These are phyloP conservation scores for Chaetomium fimeti DNA, from an alignment of 495 filamentous ascomycete species.

Conservation along the genomic window DNA sequence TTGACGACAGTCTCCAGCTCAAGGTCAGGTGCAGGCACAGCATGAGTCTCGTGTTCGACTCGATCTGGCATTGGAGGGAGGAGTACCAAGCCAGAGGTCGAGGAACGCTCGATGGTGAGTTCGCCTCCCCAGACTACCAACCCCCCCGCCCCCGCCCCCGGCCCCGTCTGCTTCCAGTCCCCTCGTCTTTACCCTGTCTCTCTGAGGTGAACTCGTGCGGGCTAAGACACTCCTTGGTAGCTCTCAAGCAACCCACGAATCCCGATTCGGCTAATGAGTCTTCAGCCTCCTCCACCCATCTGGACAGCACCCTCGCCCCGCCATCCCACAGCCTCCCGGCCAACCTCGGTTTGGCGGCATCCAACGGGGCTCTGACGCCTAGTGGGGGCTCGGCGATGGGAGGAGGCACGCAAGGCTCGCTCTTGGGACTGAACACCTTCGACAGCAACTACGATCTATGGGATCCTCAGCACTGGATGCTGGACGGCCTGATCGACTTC, in stretches of 20 bases:
- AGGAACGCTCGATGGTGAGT: constrained; percentile 75
- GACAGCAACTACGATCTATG: constrained; percentile 77
- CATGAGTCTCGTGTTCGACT: constrained; percentile 90
- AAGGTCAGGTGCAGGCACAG: constrained; percentile 88
- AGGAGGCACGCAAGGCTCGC: constrained; percentile 40
- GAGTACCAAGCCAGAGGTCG: constrained; percentile 75
- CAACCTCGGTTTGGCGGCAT: constrained; percentile 33
- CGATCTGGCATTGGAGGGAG: constrained; percentile 90
- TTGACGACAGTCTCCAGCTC: constrained; percentile 75
- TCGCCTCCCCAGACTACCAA: neutral
- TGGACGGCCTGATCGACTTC: constrained; percentile 80
- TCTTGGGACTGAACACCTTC: constrained; percentile 50
- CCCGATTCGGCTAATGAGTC: constrained; percentile 75
- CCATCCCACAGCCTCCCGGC: constrained; percentile 38
- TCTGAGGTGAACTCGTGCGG: constrained; percentile 29
- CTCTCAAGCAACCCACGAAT: constrained; percentile 83
- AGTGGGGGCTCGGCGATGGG: constrained; percentile 44
- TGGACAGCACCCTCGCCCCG: constrained; percentile 54
- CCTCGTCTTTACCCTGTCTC: constrained; percentile 17
- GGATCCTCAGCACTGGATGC: constrained; percentile 86
- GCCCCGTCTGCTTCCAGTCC: constrained; percentile 15
- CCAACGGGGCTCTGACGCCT: constrained; percentile 50
- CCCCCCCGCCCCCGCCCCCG: neutral
- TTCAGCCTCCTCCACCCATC: constrained; percentile 63
- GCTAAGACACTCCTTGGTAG: constrained; percentile 48